phyloP scores from a whole-genome alignment of 2,329 filamentous ascomycete genomes.

The Teratosphaeria nubilosa region DNA sequence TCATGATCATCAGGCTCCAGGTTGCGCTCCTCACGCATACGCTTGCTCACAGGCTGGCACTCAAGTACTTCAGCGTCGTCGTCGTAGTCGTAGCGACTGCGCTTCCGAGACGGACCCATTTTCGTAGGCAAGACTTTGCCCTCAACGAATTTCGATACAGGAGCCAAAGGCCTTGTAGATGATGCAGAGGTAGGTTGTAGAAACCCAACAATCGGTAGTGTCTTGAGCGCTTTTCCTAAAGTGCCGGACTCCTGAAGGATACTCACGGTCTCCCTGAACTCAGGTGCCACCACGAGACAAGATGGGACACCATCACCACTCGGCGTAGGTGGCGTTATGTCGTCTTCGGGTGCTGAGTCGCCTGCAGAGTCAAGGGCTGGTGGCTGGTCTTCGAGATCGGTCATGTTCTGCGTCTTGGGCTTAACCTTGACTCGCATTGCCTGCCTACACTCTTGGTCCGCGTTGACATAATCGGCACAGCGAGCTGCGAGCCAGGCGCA shows the following conservation, averaged over 20 bases:
- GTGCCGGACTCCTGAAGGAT: slow-evolving; percentile 17
- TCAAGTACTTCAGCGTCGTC: slow-evolving; percentile 47
- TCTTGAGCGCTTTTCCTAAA: slow-evolving; percentile 17
- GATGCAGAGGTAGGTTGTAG: not conserved
- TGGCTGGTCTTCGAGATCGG: slow-evolving; percentile 6
- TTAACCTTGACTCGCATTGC: slow-evolving; percentile 56
- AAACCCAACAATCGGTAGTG: slow-evolving; percentile 17
- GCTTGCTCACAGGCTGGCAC: slow-evolving; percentile 27
- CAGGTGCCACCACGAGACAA: slow-evolving; percentile 18
- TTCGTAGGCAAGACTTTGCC: slow-evolving; percentile 64
- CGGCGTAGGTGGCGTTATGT: slow-evolving; percentile 19
- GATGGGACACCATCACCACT: slow-evolving; percentile 7
- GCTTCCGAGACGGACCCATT: slow-evolving; percentile 59
- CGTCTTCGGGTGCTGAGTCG: slow-evolving; percentile 23
- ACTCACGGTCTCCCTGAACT: slow-evolving; percentile 16
- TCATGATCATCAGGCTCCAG: slow-evolving; percentile 60
- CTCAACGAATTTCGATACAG: slow-evolving; percentile 77
- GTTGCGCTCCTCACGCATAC: slow-evolving; percentile 32
- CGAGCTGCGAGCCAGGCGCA: slow-evolving; percentile 71
- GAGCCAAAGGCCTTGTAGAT: slow-evolving; percentile 7
- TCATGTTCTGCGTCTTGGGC: slow-evolving; percentile 4
- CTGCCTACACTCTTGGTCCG: slow-evolving; percentile 52
- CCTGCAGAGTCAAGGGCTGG: slow-evolving; percentile 22
- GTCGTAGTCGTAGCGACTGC: slow-evolving; percentile 71
- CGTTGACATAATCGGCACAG: slow-evolving; percentile 72